A percentile compares a stretch with the other conserved stretches of the same genome.
Conservation (phyloP, 2,329 filamentous ascomycete genomes). For the Penicillium hordei region DNA sequence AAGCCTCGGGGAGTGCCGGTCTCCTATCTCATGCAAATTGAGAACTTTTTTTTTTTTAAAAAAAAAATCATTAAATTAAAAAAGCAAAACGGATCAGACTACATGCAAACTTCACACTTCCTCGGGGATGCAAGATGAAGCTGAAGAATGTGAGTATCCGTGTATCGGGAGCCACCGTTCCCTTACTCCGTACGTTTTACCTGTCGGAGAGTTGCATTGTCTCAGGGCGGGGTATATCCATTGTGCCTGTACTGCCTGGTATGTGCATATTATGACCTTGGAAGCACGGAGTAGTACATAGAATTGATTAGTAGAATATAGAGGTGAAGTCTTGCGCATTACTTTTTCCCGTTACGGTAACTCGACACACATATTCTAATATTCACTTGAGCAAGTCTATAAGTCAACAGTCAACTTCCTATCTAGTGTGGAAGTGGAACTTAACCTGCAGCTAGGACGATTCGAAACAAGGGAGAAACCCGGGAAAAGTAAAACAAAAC, state of each 20-base stretch:
- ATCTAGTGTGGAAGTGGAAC: slow-evolving; percentile 7
- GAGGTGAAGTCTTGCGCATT: not conserved
- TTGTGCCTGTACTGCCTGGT: not conserved
- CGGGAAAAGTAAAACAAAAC: not conserved
- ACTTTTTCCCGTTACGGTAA: not conserved
- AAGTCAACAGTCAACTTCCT: slow-evolving; percentile 4
- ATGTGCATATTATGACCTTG: slow-evolving; percentile 7
- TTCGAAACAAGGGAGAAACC: slow-evolving; percentile 4
- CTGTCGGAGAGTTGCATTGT: slow-evolving; percentile 7
- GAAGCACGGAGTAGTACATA: not conserved
- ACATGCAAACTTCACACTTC: not conserved
- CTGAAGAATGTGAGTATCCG: slow-evolving; percentile 11
- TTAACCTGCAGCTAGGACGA: not conserved
- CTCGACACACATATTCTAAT: not conserved
- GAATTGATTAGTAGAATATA: not conserved
- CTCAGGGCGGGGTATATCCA: slow-evolving; percentile 6
- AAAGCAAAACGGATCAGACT: not conserved
- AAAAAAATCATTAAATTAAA: no score
- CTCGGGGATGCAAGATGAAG: slow-evolving; percentile 8
- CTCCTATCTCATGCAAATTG: not conserved
- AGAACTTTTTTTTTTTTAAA: no score
- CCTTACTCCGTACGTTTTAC: not conserved
- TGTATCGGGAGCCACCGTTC: not conserved
- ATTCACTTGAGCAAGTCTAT: not conserved
- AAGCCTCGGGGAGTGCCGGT: slow-evolving; percentile 9